Evolutionary conservation across 192 early-diverging fungal genomes (phyloP).

Genomic region (Coemansia interrupta): DNA sequence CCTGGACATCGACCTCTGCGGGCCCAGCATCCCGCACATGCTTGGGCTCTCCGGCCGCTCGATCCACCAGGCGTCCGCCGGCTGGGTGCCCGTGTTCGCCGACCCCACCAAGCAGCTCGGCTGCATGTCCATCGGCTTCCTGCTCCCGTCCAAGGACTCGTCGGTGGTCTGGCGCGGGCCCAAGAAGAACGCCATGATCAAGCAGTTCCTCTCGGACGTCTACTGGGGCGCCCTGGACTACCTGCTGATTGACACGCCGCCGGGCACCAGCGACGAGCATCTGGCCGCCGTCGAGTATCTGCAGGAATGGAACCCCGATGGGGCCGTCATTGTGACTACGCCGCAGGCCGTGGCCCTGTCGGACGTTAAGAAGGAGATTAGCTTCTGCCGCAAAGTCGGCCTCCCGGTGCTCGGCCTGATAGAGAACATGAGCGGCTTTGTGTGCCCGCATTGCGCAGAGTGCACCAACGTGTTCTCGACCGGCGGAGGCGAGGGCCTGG

Average conservation of each 20-base stretch:
- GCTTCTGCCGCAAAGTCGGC: conserved; percentile 89
- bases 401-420: conserved; percentile 88
- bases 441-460: conserved; percentile 81
- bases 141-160: conserved; percentile 82
- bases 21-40: conserved; percentile 95
- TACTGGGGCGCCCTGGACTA: conserved; percentile 97
- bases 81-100: conserved; percentile 79
- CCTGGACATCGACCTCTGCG: conserved; percentile 96
- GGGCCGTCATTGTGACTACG: conserved; percentile 94
- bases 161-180: conserved; percentile 98
- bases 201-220: conserved; percentile 93
- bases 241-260: conserved; percentile 94
- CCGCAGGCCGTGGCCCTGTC: conserved; percentile 83
- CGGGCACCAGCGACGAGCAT: conserved; percentile 97
- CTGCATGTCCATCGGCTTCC: conserved; percentile 97
- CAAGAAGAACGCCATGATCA: conserved; percentile 99
- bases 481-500: conserved; percentile 90
- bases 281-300: conserved; percentile 88
- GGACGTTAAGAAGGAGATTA: conserved; percentile 98
- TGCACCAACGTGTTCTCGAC: conserved; percentile 89
- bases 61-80: conserved; percentile 86
- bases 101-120: conserved; percentile 65
- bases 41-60: conserved; percentile 82
- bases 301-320: conserved; percentile 74
- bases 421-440: conserved; percentile 97